Conservation (phyloP, 2,329 filamentous ascomycete genomes). For the Aspergillus sp. region DNA sequence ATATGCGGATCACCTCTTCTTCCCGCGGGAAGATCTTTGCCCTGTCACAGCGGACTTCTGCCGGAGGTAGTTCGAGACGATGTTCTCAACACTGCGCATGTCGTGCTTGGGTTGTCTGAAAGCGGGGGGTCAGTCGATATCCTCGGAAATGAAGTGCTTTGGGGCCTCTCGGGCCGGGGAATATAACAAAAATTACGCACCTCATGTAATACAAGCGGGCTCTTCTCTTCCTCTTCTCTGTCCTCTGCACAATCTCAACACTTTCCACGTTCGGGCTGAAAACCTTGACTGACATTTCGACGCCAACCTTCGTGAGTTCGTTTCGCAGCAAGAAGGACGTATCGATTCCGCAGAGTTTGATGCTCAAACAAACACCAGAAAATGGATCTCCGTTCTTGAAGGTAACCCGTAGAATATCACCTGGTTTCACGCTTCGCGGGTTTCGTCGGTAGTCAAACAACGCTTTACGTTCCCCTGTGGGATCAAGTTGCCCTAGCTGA, state of each 20-base stretch:
- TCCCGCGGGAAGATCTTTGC: slow-evolving; percentile 16
- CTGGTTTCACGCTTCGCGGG: slow-evolving; percentile 74
- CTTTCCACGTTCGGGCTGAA: slow-evolving; percentile 86
- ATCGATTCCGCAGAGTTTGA: slow-evolving; percentile 84
- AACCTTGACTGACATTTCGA: slow-evolving; percentile 98
- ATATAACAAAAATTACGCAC: slow-evolving; percentile 31
- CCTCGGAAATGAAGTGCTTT: background rate
- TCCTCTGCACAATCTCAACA: slow-evolving; percentile 89
- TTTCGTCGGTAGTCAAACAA: slow-evolving; percentile 75
- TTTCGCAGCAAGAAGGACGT: slow-evolving; percentile 84
- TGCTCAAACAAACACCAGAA: slow-evolving; percentile 81
- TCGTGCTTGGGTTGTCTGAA: slow-evolving; percentile 74
- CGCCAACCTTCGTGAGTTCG: slow-evolving; percentile 79
- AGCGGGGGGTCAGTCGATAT: slow-evolving; percentile 12
- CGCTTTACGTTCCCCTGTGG: slow-evolving; percentile 74
- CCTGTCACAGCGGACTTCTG: slow-evolving; percentile 49
- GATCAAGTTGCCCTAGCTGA: slow-evolving; percentile 77
- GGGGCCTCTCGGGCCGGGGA: background rate
- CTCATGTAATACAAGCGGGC: slow-evolving; percentile 90
- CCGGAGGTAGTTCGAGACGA: slow-evolving; percentile 67
- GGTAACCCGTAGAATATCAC: slow-evolving; percentile 89
- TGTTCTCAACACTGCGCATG: slow-evolving; percentile 77
- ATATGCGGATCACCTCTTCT: slow-evolving; percentile 20
- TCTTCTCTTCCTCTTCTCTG: slow-evolving; percentile 78
- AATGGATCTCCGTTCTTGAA: slow-evolving; percentile 85